A percentile compares a stretch with the other conserved stretches of the same genome.
phyloP scores from a whole-genome alignment of 1,139 yeast genomes.

The Debaryomyces udenii region DNA sequence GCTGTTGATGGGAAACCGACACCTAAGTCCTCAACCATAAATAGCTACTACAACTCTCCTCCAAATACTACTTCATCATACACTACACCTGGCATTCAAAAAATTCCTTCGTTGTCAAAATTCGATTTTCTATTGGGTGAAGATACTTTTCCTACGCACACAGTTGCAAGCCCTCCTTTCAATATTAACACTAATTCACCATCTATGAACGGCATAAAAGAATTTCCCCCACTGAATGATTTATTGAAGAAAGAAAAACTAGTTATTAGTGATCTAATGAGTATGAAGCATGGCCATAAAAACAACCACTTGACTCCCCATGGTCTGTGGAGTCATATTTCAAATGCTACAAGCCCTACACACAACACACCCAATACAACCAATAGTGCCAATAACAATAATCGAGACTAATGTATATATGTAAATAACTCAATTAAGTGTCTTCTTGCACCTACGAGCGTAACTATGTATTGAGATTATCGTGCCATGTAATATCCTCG shows the following conservation, averaged over 20 bases:
- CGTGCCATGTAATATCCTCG: not conserved
- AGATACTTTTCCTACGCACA: slow-evolving; percentile 26
- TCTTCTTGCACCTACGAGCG: not conserved
- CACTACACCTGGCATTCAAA: slow-evolving; percentile 14
- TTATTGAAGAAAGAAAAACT: slow-evolving; percentile 38
- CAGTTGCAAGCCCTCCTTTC: slow-evolving; percentile 16
- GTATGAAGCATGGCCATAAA: slow-evolving; percentile 19
- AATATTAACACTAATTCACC: slow-evolving; percentile 7
- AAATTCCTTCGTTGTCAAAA: slow-evolving; percentile 32
- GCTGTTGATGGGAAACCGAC: slow-evolving; percentile 2
- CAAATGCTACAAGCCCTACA: slow-evolving; percentile 4
- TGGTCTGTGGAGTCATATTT: slow-evolving; percentile 1
- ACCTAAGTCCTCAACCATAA: slow-evolving; percentile 7
- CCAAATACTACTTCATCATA: slow-evolving; percentile 14
- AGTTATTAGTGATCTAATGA: slow-evolving; percentile 42
- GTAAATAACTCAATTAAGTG: not conserved
- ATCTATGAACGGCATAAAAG: not conserved
- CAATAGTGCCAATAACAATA: not conserved
- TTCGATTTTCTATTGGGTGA: slow-evolving; percentile 35
- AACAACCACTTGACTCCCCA: not conserved
- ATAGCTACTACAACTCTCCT: slow-evolving; percentile 14
- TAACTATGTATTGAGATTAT: too few relatives aligned
- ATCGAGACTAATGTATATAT: not conserved
- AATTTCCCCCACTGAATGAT: slow-evolving; percentile 19
- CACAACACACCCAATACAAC: not conserved